Evolutionary conservation across 345 rosid genomes (phyloP), one percentile per base, ranked within the genome.

Genomic region (Streptanthus diversifolius): DNA sequence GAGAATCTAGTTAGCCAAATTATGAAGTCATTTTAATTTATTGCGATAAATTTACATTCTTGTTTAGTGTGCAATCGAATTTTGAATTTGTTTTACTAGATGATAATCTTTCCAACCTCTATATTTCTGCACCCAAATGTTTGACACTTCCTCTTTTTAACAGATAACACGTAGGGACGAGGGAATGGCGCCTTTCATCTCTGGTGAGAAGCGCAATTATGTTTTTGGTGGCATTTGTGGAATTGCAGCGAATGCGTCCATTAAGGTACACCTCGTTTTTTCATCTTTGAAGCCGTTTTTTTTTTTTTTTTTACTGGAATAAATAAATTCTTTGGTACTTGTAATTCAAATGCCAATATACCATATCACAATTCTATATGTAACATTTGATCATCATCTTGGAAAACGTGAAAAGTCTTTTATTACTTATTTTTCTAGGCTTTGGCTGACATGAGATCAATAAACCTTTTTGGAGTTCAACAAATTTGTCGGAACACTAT

Each of bases 401-500:
- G 37, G 25, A 76, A 52, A 35, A 70, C 7, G 17, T 68, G 43
- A 41, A 1, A 60, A 40, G 22, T 70, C 14, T 53, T 39, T 48
- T 15, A 56, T 30, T 48, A n/a, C 19, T 9, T 17, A 30, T 47
- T 15, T 65, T 75, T 35, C 56, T 76, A 95, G 99, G 96, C 91
- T 72, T 82, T 95, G 81, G 93, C 86, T 11, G 89, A 86, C 77
- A 80, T 95, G 88, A 90, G 86, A 61, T 82, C 90, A 37, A 78
- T 90, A 79, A 95, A 92, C 78, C 93, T 95, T 68, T 95, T 95
- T n/a, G 98, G 99, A 77, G 99, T 92, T 80, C 99, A 95, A 71
- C 99, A 90, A 82, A 90, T 95, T 67, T 91, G 99, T 72, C 88
- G 97, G 51, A 95, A 95, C 82, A 84, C 98, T 53, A 92, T 95